Evolutionary conservation across 148 eudicot genomes (phyloP).

Genomic region (Arbutus unedo): DNA sequence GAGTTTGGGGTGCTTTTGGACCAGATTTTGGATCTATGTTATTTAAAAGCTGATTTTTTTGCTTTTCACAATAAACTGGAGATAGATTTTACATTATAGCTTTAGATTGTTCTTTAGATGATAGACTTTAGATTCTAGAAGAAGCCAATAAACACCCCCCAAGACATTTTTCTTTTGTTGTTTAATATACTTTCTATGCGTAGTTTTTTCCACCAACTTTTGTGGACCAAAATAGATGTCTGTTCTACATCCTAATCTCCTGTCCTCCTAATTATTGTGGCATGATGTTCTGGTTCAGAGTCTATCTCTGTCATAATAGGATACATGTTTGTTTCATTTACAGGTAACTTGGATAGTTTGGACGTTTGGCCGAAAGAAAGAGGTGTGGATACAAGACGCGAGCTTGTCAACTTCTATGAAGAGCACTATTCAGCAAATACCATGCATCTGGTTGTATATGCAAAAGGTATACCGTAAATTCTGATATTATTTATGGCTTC

Average conservation of each 20-base stretch:
- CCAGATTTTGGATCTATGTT: no score
- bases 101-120: no score
- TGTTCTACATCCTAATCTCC: not conserved
- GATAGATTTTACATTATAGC: no score
- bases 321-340: not conserved
- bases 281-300: not conserved
- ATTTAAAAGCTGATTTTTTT: no score
- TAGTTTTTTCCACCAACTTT: not conserved
- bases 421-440: not conserved
- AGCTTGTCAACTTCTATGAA: not conserved
- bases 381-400: not conserved
- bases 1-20: no score
- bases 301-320: not conserved
- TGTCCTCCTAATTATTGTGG: no score
- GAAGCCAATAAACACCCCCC: no score
- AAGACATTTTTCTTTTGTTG: no score
- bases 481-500: not conserved
- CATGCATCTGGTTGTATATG: constrained; percentile 4
- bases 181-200: not conserved
- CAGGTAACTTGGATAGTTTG: constrained; percentile 7
- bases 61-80: no score
- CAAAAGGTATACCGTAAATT: not conserved
- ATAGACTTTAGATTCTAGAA: no score
- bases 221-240: not conserved
- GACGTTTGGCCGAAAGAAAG: not conserved